phyloP scores from a whole-genome alignment of 306 rosid genomes.

The Glycine latifolia region DNA sequence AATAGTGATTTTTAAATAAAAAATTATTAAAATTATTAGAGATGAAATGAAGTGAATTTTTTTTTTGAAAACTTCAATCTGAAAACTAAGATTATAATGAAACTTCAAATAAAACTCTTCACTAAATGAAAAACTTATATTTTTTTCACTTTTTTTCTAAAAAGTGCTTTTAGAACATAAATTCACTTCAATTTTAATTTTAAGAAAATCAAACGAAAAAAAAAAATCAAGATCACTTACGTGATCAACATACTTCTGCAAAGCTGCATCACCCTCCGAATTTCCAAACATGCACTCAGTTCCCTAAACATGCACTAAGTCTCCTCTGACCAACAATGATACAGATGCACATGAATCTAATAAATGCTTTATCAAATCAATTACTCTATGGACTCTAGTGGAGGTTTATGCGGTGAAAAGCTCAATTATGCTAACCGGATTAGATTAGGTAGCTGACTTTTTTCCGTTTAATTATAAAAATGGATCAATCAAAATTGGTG shows the following conservation, averaged over 20 bases:
- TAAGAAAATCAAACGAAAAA: no score
- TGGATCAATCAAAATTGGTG: slow-evolving; percentile 24
- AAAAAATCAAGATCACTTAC: no score
- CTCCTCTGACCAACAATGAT: neutral
- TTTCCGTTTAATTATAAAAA: slow-evolving; percentile 33
- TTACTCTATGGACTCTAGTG: slow-evolving; percentile 37
- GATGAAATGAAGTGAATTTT: neutral
- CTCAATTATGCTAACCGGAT: slow-evolving; percentile 34
- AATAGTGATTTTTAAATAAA: no score
- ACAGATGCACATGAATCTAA: neutral
- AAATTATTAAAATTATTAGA: no score
- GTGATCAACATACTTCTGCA: no score
- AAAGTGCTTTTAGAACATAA: no score
- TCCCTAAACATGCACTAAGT: neutral
- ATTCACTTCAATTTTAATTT: no score
- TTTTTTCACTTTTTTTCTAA: no score
- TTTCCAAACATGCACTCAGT: neutral
- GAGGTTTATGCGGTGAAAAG: slow-evolving; percentile 47
- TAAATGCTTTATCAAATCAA: slow-evolving; percentile 29
- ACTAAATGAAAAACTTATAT: neutral
- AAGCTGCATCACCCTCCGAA: neutral
- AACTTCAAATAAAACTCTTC: neutral
- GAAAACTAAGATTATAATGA: neutral
- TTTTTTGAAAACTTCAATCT: no score
- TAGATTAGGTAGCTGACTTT: slow-evolving; percentile 39